A percentile compares a stretch with the other conserved stretches of the same genome.
These are phyloP conservation scores for Peronosclerospora sorghi DNA, from an alignment of 352 stramenopile genomes.

Conservation along the genomic window DNA sequence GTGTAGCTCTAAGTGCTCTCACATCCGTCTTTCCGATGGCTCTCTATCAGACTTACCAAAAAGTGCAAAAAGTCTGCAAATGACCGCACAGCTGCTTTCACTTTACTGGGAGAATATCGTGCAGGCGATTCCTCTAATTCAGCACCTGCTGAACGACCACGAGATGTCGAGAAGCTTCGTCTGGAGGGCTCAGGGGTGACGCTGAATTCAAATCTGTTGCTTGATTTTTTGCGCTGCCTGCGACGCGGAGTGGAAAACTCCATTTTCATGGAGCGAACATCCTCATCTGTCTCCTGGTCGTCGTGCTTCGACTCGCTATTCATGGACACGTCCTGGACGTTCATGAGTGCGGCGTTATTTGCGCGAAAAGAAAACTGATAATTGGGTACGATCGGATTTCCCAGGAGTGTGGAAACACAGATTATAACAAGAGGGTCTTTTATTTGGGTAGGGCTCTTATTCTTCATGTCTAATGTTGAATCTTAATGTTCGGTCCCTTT, in stretches of 20 bases:
- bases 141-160: slow-evolving; percentile 11
- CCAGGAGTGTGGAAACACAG: too few species aligned
- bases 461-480: too few species aligned
- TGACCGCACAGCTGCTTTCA: slow-evolving; percentile 67
- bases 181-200: slow-evolving; percentile 37
- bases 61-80: slow-evolving; percentile 77
- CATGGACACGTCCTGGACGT: slow-evolving; percentile 23
- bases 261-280: background rate
- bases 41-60: slow-evolving; percentile 35
- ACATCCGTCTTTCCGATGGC: background rate
- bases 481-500: too few species aligned
- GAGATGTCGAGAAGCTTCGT: slow-evolving; percentile 19
- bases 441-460: too few species aligned
- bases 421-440: too few species aligned
- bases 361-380: too few species aligned
- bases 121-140: slow-evolving; percentile 41
- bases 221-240: slow-evolving; percentile 10
- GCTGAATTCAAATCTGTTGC: slow-evolving; percentile 41
- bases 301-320: slow-evolving; percentile 13
- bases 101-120: slow-evolving; percentile 57
- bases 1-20: slow-evolving; percentile 27
- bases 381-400: too few species aligned
- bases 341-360: background rate
- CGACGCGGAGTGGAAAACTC: slow-evolving; percentile 23
- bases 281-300: slow-evolving; percentile 11